Base-by-base conservation (phyloP, 2,329 filamentous ascomycete species). In the Fusarium marasasianum region DNA sequence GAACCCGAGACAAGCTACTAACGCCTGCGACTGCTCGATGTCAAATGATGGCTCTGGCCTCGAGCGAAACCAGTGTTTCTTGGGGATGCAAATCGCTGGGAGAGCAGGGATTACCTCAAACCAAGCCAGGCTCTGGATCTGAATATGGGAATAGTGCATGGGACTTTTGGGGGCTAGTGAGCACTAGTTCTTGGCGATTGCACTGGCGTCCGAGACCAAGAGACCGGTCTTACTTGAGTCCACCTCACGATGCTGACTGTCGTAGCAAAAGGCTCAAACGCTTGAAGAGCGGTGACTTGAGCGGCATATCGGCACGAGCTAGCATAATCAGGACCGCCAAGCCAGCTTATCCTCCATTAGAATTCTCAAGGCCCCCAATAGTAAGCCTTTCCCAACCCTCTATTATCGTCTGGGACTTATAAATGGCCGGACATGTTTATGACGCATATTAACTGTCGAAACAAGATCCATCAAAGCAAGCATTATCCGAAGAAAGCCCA, bases 391-490 rank as follows among this genome's bases (percentile, higher is more conserved):
- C 17, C 8, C 12, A 35, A 14, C 17, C 12, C 31, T 24, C 11
- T 13, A 3, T 4, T 37, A 5, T 13, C 9, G 5, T 3, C 0
- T 15, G 1, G 4, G 4, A 8, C 9, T 2, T 24, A 3, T 37
- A 2, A 37, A 26, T 17, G n/a, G 33, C 18, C 2, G 3, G 7
- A 18, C 0, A 24, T 20, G 12, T 17, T 7, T 33, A 26, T 2
- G 24, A 13, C 29, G 4, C 8, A 54, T 9, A 26, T 29, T 29
- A 8, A 9, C 24, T 3, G 13, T 4, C 8, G 0, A 24, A 24
- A 2, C 3, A 20, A 1, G 0, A 3, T 51, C 4, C n/a, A 24
- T 14, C 1, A 24, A 4, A 24, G 4, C 0, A 24, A 8, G 1
- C 2, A 4, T n/a, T 3, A n/a, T 7, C 14, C 24, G 18, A 29